These are phyloP conservation scores for Stagonosporopsis chrysanthemi DNA, from an alignment of 2,329 filamentous ascomycete species.

Conservation along the genomic window DNA sequence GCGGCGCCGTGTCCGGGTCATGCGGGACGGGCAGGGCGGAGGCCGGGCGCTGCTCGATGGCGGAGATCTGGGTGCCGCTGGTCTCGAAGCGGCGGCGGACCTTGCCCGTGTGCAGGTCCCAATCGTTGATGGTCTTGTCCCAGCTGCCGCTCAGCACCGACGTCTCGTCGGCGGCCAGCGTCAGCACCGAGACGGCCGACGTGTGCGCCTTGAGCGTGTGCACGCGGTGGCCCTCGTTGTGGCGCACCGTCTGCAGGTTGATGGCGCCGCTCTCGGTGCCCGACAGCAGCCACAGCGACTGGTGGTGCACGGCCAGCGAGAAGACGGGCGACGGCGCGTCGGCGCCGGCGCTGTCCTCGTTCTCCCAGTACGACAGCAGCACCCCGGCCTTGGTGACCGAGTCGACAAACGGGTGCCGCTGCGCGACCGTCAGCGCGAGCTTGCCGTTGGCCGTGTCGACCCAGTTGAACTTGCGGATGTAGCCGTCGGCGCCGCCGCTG, in stretches of 20 bases:
- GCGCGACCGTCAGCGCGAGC: slow-evolving; percentile 89
- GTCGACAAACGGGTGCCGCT: slow-evolving; percentile 95
- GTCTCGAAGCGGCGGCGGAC: slow-evolving; percentile 78
- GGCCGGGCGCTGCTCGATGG: slow-evolving; percentile 83
- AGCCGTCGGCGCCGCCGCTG: slow-evolving; percentile 91
- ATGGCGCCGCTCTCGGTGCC: slow-evolving; percentile 91
- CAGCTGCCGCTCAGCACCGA: slow-evolving; percentile 91
- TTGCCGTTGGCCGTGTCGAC: slow-evolving; percentile 95
- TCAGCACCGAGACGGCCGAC: slow-evolving; percentile 89
- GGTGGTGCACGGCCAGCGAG: slow-evolving; percentile 87
- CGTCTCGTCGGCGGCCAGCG: slow-evolving; percentile 81
- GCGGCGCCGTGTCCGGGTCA: slow-evolving; percentile 65
- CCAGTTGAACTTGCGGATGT: slow-evolving; percentile 96
- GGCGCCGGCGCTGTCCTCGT: slow-evolving; percentile 75
- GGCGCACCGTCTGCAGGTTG: slow-evolving; percentile 89
- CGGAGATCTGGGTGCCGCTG: slow-evolving; percentile 82
- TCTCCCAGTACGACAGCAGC: slow-evolving; percentile 97
- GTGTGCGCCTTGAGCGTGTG: slow-evolving; percentile 81
- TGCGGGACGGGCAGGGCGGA: slow-evolving; percentile 78
- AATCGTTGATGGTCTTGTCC: slow-evolving; percentile 94
- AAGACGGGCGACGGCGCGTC: slow-evolving; percentile 84
- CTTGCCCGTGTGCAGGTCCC: slow-evolving; percentile 90
- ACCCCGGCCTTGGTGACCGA: slow-evolving; percentile 95
- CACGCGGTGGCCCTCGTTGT: slow-evolving; percentile 93
- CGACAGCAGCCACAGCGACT: slow-evolving; percentile 89